Evolutionary conservation across 2,329 filamentous ascomycete genomes (phyloP).

Genomic region (Mariannaea sp.): DNA sequence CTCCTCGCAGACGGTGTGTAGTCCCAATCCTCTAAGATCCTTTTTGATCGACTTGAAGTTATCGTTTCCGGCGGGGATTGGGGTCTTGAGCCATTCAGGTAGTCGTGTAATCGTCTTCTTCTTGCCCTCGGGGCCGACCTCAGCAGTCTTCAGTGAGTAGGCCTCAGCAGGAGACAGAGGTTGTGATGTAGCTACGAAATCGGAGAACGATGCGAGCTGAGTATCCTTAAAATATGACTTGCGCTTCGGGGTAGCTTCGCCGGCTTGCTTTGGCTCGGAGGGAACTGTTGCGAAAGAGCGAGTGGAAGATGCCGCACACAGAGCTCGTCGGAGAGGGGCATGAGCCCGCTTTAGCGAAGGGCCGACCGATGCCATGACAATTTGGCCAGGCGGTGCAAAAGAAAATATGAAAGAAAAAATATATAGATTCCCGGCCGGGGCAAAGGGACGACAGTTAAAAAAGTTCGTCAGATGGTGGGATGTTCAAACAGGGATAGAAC

Average conservation of each 20-base stretch:
- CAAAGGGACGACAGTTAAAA: background rate
- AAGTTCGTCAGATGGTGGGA: conserved; percentile 13
- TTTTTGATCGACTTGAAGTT: conserved; percentile 96
- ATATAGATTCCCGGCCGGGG: conserved; percentile 1
- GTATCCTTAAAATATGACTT: conserved; percentile 65
- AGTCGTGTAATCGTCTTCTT: conserved; percentile 73
- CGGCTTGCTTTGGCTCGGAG: conserved; percentile 38
- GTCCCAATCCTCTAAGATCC: conserved; percentile 83
- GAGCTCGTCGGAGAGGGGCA: conserved; percentile 48
- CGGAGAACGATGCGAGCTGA: conserved; percentile 59
- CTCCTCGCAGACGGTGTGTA: conserved; percentile 98
- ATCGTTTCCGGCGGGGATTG: conserved; percentile 77
- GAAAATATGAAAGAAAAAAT: no score
- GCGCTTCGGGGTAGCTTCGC: conserved; percentile 35
- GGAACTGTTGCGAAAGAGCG: conserved; percentile 56
- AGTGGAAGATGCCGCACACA: conserved; percentile 41
- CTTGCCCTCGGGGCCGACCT: conserved; percentile 66
- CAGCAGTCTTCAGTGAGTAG: conserved; percentile 64
- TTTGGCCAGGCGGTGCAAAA: background rate
- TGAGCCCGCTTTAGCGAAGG: conserved; percentile 50
- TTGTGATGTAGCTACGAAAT: conserved; percentile 56
- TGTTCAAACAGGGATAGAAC: conserved; percentile 25
- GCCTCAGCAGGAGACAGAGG: conserved; percentile 58
- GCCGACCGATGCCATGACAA: conserved; percentile 47
- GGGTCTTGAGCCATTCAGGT: conserved; percentile 94